A percentile compares a stretch with the other conserved stretches of the same genome.
Evolutionary conservation across 148 eudicot genomes (phyloP).

Genomic region (Fagopyrum homotropicum): DNA sequence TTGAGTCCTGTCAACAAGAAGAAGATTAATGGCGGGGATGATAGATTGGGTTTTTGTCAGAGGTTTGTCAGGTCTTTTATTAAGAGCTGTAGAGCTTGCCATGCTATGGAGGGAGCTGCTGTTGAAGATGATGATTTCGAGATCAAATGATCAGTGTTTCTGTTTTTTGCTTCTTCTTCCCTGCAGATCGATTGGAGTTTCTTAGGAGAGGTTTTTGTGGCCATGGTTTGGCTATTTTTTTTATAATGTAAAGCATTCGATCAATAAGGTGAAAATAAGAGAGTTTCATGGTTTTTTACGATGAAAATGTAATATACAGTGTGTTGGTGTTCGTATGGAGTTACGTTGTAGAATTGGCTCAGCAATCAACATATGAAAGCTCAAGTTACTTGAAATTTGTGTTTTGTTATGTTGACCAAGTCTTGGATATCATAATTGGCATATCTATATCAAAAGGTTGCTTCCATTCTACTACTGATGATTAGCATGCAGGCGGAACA

Average conservation of each 20-base stretch:
- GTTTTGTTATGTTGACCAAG: neutral
- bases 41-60: constrained; percentile 27
- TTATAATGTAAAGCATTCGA: neutral
- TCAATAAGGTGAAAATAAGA: neutral
- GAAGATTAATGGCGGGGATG: neutral
- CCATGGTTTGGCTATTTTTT: constrained; percentile 7
- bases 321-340: neutral
- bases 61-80: constrained; percentile 47
- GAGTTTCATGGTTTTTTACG: neutral
- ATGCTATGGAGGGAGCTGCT: constrained; percentile 41
- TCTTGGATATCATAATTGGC: neutral
- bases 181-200: neutral
- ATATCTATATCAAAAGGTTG: neutral
- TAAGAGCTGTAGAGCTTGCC: constrained; percentile 60
- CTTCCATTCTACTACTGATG: constrained; percentile 1
- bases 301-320: neutral
- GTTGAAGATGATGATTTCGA: constrained; percentile 15
- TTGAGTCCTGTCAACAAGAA: constrained; percentile 18
- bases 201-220: neutral
- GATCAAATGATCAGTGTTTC: constrained; percentile 6
- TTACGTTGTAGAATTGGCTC: neutral
- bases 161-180: neutral
- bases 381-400: neutral
- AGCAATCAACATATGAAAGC: neutral
- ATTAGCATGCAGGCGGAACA: neutral